Conservation (phyloP, 805 yeast species). For the Ogataea parapolymorpha region DNA sequence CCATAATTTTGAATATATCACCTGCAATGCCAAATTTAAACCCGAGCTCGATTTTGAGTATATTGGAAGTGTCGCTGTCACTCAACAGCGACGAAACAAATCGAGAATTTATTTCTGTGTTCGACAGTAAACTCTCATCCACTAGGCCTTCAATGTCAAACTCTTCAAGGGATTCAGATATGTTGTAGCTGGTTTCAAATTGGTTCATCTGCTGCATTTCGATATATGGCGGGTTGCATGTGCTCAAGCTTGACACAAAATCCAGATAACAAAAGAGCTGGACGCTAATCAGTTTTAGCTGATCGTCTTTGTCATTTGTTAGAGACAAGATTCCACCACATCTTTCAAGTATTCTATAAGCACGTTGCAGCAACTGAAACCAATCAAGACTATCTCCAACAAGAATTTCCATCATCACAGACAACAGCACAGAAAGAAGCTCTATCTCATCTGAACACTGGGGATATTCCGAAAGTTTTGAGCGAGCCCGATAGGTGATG, state of each 20-base stretch:
- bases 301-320: conserved; percentile 5
- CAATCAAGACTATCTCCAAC: conserved; percentile 30
- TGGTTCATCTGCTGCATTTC: conserved; percentile 14
- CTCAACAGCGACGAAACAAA: conserved; percentile 8
- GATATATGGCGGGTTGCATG: conserved; percentile 27
- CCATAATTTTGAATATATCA: conserved; percentile 29
- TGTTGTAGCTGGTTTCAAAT: too few relatives aligned
- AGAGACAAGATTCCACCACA: conserved; percentile 27
- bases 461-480: conserved; percentile 11
- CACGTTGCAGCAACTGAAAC: conserved; percentile 27
- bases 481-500: conserved; percentile 15
- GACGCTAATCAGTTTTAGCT: conserved; percentile 23
- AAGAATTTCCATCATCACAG: conserved; percentile 27
- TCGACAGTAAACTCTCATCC: conserved; percentile 1
- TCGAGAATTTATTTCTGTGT: conserved; percentile 7
- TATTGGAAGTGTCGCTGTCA: conserved; percentile 19
- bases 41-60: conserved; percentile 28
- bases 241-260: conserved; percentile 29
- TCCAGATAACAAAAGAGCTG: conserved; percentile 33
- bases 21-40: conserved; percentile 33
- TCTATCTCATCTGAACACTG: conserved; percentile 13
- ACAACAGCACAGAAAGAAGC: conserved; percentile 22
- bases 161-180: too few relatives aligned
- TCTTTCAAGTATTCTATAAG: conserved; percentile 21
- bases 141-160: conserved; percentile 2